Evolutionary conservation across 2,329 filamentous ascomycete species (phyloP).

Genomic region (Colletotrichum filicis): DNA sequence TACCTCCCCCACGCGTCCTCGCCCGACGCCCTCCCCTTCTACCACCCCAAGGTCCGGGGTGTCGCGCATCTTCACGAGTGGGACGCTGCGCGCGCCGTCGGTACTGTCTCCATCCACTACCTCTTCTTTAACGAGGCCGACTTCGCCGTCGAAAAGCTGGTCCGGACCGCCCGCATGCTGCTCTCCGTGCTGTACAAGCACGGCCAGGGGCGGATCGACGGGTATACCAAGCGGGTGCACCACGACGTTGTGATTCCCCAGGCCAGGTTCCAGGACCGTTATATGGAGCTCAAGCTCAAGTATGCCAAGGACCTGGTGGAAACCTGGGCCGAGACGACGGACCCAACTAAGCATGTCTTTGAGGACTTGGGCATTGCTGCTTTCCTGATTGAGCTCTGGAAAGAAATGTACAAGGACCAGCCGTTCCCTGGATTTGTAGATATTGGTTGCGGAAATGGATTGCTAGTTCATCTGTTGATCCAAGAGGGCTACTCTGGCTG

Average conservation of each 20-base stretch:
- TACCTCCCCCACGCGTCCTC: conserved; percentile 80
- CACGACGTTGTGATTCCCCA: conserved; percentile 87
- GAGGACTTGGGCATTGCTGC: conserved; percentile 92
- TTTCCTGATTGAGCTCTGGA: conserved; percentile 93
- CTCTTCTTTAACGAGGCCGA: conserved; percentile 57
- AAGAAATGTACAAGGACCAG: conserved; percentile 75
- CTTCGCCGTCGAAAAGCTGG: conserved; percentile 58
- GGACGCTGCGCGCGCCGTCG: conserved; percentile 53
- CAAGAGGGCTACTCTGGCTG: conserved; percentile 85
- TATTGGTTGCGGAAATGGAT: conserved; percentile 93
- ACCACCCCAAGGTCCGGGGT: conserved; percentile 81
- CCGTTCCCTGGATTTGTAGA: conserved; percentile 91
- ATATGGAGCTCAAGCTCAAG: conserved; percentile 80
- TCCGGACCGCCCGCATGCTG: conserved; percentile 75
- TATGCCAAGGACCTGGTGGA: conserved; percentile 79
- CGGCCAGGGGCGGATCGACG: conserved; percentile 70
- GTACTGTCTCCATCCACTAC: conserved; percentile 70
- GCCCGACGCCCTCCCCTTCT: conserved; percentile 79
- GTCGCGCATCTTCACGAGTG: conserved; percentile 82
- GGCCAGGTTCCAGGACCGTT: conserved; percentile 82
- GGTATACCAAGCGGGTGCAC: conserved; percentile 84
- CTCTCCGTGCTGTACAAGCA: conserved; percentile 79
- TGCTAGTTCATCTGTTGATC: conserved; percentile 85
- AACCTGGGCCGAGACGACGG: conserved; percentile 88
- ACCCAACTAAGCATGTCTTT: conserved; percentile 92